These are phyloP conservation scores for Chlorella vulgaris DNA, from an alignment of 139 green algal species.

Conservation along the genomic window DNA sequence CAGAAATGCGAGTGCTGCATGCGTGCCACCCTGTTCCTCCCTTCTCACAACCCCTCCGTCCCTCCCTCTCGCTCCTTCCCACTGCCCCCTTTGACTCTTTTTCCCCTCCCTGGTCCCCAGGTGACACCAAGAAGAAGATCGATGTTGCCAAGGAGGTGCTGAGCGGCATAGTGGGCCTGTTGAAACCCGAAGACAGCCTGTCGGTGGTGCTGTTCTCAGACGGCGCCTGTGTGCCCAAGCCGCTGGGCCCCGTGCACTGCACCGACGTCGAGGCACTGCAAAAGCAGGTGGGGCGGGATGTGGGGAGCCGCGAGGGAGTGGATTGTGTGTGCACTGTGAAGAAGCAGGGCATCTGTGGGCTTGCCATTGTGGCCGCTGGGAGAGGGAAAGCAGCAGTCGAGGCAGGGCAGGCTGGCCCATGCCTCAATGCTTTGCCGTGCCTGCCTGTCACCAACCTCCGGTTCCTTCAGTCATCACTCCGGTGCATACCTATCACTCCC, in stretches of 20 bases:
- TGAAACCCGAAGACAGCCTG: constrained; percentile 17
- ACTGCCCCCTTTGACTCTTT: background rate
- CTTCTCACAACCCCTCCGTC: too few species aligned
- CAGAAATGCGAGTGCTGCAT: too few species aligned
- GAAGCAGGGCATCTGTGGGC: too few species aligned
- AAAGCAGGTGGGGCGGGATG: background rate
- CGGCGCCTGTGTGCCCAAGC: constrained; percentile 16
- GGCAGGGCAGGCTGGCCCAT: too few species aligned
- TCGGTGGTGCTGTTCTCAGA: constrained; percentile 37
- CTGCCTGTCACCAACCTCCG: too few species aligned
- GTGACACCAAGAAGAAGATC: constrained; percentile 31
- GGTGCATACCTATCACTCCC: too few species aligned
- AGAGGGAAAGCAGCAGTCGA: too few species aligned
- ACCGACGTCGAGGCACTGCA: constrained; percentile 33
- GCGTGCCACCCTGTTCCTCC: too few species aligned
- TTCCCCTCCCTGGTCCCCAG: background rate
- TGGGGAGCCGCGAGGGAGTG: background rate
- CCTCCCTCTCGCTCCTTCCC: too few species aligned
- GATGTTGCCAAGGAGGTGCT: constrained; percentile 44
- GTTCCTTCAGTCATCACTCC: too few species aligned
- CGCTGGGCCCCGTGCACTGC: constrained; percentile 14
- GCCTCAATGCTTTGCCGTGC: too few species aligned
- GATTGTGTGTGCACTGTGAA: background rate
- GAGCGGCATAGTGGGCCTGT: constrained; percentile 31
- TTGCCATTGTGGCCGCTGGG: too few species aligned